Evolutionary conservation across 2,329 filamentous ascomycete genomes (phyloP).

Genomic region (Penicillium sp.): DNA sequence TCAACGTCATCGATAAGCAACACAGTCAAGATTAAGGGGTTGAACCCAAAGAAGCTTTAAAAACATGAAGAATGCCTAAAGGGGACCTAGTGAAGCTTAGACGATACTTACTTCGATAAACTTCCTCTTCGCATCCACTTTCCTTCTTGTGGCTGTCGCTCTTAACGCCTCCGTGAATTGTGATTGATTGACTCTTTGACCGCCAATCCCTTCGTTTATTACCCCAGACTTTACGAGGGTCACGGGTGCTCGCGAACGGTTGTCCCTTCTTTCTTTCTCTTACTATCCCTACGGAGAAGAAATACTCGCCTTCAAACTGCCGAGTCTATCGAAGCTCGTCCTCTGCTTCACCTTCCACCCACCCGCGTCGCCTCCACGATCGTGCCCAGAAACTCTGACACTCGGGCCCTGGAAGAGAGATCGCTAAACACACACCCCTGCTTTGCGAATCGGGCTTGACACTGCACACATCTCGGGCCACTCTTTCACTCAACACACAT

Average conservation of each 20-base stretch:
- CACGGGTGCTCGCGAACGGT: not conserved
- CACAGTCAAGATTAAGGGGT: not conserved
- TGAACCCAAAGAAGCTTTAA: not conserved
- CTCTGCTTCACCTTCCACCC: not conserved
- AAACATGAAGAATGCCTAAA: constrained; percentile 1
- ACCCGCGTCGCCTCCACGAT: constrained; percentile 1
- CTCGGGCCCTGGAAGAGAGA: not conserved
- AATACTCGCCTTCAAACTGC: not conserved
- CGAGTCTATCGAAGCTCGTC: not conserved
- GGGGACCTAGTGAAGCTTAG: not conserved
- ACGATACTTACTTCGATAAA: not conserved
- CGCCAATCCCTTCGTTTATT: not conserved
- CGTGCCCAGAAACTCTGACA: constrained; percentile 2
- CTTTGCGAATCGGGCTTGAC: not conserved
- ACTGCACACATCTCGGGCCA: not conserved
- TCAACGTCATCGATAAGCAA: constrained; percentile 2
- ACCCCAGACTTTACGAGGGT: not conserved
- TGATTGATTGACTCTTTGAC: constrained; percentile 22
- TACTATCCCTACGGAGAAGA: not conserved
- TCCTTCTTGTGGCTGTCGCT: not conserved
- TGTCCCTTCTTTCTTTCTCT: not conserved
- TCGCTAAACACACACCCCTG: constrained; percentile 3
- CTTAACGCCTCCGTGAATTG: constrained; percentile 10
- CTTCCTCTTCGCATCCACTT: not conserved
- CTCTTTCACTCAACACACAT: not conserved